Evolutionary conservation across 371 early-diverging fungal species (phyloP), one percentile per base, ranked within the genome.

Genomic region (Parasitella parasitica): DNA sequence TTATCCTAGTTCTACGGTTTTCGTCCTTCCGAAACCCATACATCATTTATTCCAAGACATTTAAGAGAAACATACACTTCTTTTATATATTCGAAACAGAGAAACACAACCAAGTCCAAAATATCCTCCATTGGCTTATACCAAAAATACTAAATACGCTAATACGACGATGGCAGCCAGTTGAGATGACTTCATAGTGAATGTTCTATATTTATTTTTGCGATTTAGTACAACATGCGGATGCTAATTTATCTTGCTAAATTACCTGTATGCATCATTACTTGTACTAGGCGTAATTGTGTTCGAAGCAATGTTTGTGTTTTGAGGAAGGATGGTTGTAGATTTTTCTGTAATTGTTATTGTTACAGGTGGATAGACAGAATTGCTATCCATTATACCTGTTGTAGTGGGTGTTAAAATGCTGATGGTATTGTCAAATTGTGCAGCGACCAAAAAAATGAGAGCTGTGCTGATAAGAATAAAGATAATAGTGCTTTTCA

Each of bases 121-220:
- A 27, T 8, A 5, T 28, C 28, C 13, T 27, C 28, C 28, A n/a
- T 20, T 27, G 28, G 28, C 28, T 28, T 54, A 54, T 13, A 54
- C 37, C 37, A 54, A 37, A 35, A 54, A 54, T 22, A 54, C 54
- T 4, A 54, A 35, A 54, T 54, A 54, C 18, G 37, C 54, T 22
- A 54, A 35, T 13, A 54, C 22, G 26, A 34, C 36, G 26, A 35
- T 35, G 15, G 55, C 38, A 22, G 55, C 55, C 27, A 55, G 9
- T 16, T 37, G 27, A 39, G 34, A 52, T 55, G 55, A 55, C 39
- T 55, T 55, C 55, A 55, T 55, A 15, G 27, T 55, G 55, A 55
- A 38, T 27, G 39, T 39, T 39, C 34, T 52, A 20, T 52, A 32
- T 13, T 32, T 52, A 32, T 32, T 49, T 49, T 49, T 50, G 27